Evolutionary conservation across 2,329 filamentous ascomycete species (phyloP), one percentile per base, ranked within the genome.

Genomic region (Microcyclospora pomicola): DNA sequence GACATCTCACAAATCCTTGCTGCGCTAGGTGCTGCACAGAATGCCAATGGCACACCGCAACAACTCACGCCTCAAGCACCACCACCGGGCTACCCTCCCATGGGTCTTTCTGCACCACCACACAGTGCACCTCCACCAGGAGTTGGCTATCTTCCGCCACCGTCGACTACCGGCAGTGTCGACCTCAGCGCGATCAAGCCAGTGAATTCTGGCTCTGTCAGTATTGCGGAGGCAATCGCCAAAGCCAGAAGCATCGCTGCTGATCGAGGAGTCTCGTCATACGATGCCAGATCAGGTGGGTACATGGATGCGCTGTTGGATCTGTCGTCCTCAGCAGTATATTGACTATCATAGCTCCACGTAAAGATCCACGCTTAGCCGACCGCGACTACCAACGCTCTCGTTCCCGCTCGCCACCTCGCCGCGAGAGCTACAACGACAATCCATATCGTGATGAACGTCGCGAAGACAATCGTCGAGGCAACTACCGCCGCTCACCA

Each of bases 401-500:
- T 11, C 60, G 71, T 42, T 74, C 71, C 19, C 76, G 84, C 44
- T 91, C 85, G 30, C 73, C 73, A 11, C 71, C 72, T 32, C 60
- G 66, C 37, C 71, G 80, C 60, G 81, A 85, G 58, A 78, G 77
- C 54, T 77, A 80, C 62, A 46, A 42, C 35, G 37, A 42, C 37
- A 88, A 84, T 54, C 81, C 82, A 15, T 92, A 91, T 60, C 73
- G 84, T 56, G 85, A 93, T 56, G 84, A 93, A 59, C 77, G 86
- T 50, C 78, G 85, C 49, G 77, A 75, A 50, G 77, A 81, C 45
- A 67, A 73, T 44, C 71, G 72, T 44, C 59, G 68, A 42, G 61
- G 55, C 31, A 61, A 68, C 52, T 79, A 74, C 59, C 73, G 72
- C 41, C 73, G 84, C 42, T 88, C 84, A 12, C 80, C 77, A 55